Conservation (phyloP, 2,329 filamentous ascomycete genomes). For the Aspergillus sp. region DNA sequence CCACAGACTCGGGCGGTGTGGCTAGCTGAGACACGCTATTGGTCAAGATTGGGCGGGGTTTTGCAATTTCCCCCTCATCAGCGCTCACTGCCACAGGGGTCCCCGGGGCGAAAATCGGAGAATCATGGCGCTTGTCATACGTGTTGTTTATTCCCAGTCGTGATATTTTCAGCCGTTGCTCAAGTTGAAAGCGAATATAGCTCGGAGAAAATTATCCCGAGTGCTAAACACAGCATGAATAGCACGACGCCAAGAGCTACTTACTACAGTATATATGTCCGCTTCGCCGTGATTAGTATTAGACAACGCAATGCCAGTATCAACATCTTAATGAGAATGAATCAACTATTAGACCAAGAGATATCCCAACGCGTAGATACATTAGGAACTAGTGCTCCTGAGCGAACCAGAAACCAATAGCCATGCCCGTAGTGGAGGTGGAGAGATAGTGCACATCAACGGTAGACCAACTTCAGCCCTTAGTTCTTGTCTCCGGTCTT, state of each 20-base stretch:
- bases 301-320: background rate
- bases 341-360: background rate
- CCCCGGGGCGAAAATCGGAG: background rate
- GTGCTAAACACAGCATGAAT: background rate
- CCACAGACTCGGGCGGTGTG: constrained; percentile 16
- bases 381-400: background rate
- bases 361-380: background rate
- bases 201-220: background rate
- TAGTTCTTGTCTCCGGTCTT: constrained; percentile 1
- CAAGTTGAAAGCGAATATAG: background rate
- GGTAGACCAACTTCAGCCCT: background rate
- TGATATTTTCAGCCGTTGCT: background rate
- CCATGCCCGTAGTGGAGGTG: background rate
- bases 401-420: background rate
- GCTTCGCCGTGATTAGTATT: background rate
- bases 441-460: background rate
- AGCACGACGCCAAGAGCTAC: background rate
- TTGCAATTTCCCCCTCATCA: constrained; percentile 7
- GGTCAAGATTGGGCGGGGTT: constrained; percentile 12
- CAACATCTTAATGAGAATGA: background rate
- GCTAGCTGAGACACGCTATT: background rate
- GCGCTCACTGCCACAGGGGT: background rate
- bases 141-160: background rate
- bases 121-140: background rate
- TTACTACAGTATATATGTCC: background rate